A percentile compares a stretch with the other conserved stretches of the same genome.
phyloP scores from a whole-genome alignment of 306 rosid genomes.

The Dicorynia guianensis region DNA sequence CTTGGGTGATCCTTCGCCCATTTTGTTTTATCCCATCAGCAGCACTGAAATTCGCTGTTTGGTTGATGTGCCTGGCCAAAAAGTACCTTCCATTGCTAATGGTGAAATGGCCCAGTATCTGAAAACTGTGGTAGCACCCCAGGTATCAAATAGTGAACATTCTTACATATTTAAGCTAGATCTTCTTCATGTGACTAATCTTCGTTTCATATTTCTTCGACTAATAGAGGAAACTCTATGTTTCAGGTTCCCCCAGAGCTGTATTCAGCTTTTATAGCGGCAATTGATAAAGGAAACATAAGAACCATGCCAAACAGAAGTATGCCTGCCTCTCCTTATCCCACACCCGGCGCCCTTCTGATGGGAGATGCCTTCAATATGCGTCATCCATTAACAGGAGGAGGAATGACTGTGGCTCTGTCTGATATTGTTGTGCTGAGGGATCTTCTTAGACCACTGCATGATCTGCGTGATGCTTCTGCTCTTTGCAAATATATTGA shows the following conservation, averaged over 20 bases:
- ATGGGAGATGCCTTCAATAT: slow-evolving; percentile 95
- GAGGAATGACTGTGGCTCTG: slow-evolving; percentile 91
- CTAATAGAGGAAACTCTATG: slow-evolving; percentile 20
- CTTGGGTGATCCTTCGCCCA: slow-evolving; percentile 68
- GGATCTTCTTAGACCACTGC: slow-evolving; percentile 60
- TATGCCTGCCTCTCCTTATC: slow-evolving; percentile 79
- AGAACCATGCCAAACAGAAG: slow-evolving; percentile 82
- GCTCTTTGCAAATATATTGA: slow-evolving; percentile 64
- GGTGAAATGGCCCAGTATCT: slow-evolving; percentile 71
- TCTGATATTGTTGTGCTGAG: slow-evolving; percentile 70
- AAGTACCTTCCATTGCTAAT: slow-evolving; percentile 60
- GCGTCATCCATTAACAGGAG: slow-evolving; percentile 96
- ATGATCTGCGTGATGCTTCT: slow-evolving; percentile 55
- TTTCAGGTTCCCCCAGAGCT: slow-evolving; percentile 78
- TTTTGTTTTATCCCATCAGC: slow-evolving; percentile 70
- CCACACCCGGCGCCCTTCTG: slow-evolving; percentile 80
- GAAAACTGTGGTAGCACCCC: slow-evolving; percentile 68
- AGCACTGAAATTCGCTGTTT: slow-evolving; percentile 70
- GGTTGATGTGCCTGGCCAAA: slow-evolving; percentile 73
- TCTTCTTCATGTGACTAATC: background rate
- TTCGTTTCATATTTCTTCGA: slow-evolving; percentile 5
- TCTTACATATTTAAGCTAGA: slow-evolving; percentile 7
- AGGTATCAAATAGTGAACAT: slow-evolving; percentile 50
- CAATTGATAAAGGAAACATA: slow-evolving; percentile 75
- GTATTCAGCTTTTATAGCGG: slow-evolving; percentile 60